Evolutionary conservation across 2,329 filamentous ascomycete genomes (phyloP).

Genomic region (Fusarium incarnatum): DNA sequence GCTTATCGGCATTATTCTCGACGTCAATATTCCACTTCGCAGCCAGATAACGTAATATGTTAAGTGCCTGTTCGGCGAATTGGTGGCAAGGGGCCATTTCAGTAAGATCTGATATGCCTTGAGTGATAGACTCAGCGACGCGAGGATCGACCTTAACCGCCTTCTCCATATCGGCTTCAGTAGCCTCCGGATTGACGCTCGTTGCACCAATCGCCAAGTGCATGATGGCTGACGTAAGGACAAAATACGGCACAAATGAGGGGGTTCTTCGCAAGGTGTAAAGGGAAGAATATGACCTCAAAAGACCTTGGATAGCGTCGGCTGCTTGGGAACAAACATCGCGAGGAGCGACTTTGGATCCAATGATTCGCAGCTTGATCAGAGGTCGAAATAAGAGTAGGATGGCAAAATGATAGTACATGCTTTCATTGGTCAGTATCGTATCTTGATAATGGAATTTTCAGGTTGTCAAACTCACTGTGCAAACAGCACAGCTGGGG

Average conservation of each 20-base stretch:
- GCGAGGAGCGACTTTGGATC: conserved; percentile 71
- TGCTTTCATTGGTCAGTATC: conserved; percentile 55
- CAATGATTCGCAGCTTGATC: conserved; percentile 72
- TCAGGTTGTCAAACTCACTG: conserved; percentile 66
- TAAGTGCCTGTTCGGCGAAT: conserved; percentile 70
- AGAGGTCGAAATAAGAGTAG: conserved; percentile 79
- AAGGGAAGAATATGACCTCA: conserved; percentile 67
- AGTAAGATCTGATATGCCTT: conserved; percentile 67
- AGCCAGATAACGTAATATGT: conserved; percentile 68
- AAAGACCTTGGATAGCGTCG: conserved; percentile 67
- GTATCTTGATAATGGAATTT: neutral
- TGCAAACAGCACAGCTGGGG: conserved; percentile 77
- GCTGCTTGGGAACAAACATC: conserved; percentile 74
- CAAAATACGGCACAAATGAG: conserved; percentile 71
- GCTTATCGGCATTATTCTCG: conserved; percentile 53
- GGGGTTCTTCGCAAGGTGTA: conserved; percentile 70
- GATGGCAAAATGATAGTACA: conserved; percentile 79
- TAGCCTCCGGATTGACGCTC: conserved; percentile 33
- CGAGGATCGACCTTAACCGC: conserved; percentile 53
- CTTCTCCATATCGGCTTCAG: conserved; percentile 49
- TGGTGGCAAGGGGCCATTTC: conserved; percentile 72
- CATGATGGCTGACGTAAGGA: conserved; percentile 71
- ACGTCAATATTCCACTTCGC: conserved; percentile 70
- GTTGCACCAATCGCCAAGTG: conserved; percentile 66
- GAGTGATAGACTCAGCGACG: conserved; percentile 60